phyloP scores from a whole-genome alignment of 352 stramenopile species.

The Phytophthora agathidicida region DNA sequence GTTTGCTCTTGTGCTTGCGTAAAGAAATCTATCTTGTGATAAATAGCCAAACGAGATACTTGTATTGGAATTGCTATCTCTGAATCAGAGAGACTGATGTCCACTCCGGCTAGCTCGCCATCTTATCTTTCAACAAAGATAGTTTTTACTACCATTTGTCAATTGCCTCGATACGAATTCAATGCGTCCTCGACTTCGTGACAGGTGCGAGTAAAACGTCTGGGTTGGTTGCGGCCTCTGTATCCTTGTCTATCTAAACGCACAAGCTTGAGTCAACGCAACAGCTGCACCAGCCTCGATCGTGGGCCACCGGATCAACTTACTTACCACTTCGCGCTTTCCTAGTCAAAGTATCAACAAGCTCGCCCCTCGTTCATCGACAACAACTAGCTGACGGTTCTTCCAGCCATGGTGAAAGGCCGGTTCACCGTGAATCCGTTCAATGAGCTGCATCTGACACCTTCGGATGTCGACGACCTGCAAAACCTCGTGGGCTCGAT shows the following conservation, averaged over 20 bases:
- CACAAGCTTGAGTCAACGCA: too few relatives aligned
- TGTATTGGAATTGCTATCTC: too few relatives aligned
- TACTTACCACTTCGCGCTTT: conserved; percentile 19
- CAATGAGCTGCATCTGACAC: conserved; percentile 31
- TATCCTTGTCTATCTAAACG: conserved; percentile 18
- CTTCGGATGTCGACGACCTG: conserved; percentile 31
- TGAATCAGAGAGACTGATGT: too few relatives aligned
- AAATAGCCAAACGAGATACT: too few relatives aligned
- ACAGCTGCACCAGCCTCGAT: conserved; percentile 14
- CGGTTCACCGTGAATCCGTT: conserved; percentile 45
- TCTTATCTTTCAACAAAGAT: too few relatives aligned
- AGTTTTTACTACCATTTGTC: too few relatives aligned
- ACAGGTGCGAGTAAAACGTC: too few relatives aligned
- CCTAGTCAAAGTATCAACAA: neutral
- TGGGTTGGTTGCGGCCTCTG: neutral
- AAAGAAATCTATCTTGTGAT: too few relatives aligned
- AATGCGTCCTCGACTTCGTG: too few relatives aligned
- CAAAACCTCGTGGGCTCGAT: conserved; percentile 32
- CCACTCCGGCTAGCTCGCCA: too few relatives aligned
- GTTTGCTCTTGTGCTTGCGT: too few relatives aligned
- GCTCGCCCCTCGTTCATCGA: neutral
- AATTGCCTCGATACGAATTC: too few relatives aligned
- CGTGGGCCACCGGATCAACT: neutral
- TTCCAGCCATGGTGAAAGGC: conserved; percentile 24
- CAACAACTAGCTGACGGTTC: neutral